Base-by-base conservation (phyloP, 2,329 filamentous ascomycete genomes). In the Claviceps purpurea region DNA sequence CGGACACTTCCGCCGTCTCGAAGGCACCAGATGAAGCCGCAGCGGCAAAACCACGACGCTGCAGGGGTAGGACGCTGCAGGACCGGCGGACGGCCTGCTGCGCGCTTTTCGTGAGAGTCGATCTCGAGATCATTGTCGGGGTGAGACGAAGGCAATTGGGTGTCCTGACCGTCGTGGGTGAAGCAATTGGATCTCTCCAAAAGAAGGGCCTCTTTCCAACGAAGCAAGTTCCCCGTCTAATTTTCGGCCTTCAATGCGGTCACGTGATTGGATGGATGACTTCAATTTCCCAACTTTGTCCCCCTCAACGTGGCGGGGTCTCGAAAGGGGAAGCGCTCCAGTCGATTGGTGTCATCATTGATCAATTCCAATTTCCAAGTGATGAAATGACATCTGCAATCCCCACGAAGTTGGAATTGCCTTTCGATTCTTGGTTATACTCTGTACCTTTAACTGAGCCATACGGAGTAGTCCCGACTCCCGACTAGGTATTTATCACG, bases 1-100 rank as follows among this genome's bases (percentile, higher is more conserved):
- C 91, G 68, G 83, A 81, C 70, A 87, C 81, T 71, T 95, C 87
- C 66, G 86, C 79, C 57, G 86, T 82, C 73, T 96, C 85, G 75
- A 94, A 98, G 69, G 86, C 82, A 73, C 90, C 87, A 61, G 87
- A 84, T 55, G 70, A 70, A 56, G 75, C 67, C 59, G 73, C 71
- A 76, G 86, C 73, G 62, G 87, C 77, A 62, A 75, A 79, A 60
- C 70, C 70, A 61, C 78, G 74, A 61, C 65, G 70, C 64, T 73
- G 73, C 55, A 70, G 66, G 58, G 71, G 66, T 67, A 71, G 70
- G 65, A 78, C 78, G 69, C 77, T 76, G 74, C 77, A 68, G 64
- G 73, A 74, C 68, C 73, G 71, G 61, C 77, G 75, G 63, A 73
- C 69, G 63, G 76, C 75, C 68, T 79, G 73, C 72, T 78, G 75